Conservation (phyloP, 495 filamentous ascomycete species). For the Cercophora sp. region DNA sequence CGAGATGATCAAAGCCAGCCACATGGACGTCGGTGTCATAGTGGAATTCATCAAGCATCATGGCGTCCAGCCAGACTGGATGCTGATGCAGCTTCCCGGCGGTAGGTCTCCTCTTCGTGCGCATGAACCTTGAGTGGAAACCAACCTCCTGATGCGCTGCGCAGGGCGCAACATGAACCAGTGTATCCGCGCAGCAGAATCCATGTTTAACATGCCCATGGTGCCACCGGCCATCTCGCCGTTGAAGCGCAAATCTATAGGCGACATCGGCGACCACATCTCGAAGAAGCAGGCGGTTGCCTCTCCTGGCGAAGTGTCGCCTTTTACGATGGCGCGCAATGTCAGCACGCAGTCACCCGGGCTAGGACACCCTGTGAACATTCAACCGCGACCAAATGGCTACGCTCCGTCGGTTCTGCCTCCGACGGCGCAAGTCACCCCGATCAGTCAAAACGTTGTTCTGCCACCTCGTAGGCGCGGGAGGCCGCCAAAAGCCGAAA, state of each 20-base stretch:
- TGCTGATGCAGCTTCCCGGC: slow-evolving; percentile 43
- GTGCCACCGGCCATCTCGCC: slow-evolving; percentile 33
- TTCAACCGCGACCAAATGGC: slow-evolving; percentile 39
- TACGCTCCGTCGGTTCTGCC: slow-evolving; percentile 24
- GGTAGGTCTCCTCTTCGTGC: slow-evolving; percentile 32
- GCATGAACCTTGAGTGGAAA: background rate
- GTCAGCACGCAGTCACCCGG: slow-evolving; percentile 27
- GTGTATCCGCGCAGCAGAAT: slow-evolving; percentile 39
- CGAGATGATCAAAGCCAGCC: slow-evolving; percentile 52
- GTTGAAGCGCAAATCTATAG: slow-evolving; percentile 42
- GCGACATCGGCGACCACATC: slow-evolving; percentile 38
- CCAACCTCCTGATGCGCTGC: slow-evolving; percentile 20
- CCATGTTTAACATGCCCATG: slow-evolving; percentile 39
- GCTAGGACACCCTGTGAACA: slow-evolving; percentile 16
- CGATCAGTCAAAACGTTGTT: slow-evolving; percentile 17
- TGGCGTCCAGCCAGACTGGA: slow-evolving; percentile 41
- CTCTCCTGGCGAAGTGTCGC: slow-evolving; percentile 22
- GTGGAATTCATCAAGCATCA: slow-evolving; percentile 48
- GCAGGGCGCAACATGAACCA: slow-evolving; percentile 48
- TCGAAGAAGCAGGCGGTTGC: slow-evolving; percentile 39
- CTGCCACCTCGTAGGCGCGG: slow-evolving; percentile 26
- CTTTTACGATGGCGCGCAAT: slow-evolving; percentile 15
- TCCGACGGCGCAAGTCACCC: slow-evolving; percentile 24
- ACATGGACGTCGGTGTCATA: slow-evolving; percentile 41
- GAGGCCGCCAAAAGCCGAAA: slow-evolving; percentile 26